phyloP scores from a whole-genome alignment of 257 asterid species.

The Sherardia arvensis region DNA sequence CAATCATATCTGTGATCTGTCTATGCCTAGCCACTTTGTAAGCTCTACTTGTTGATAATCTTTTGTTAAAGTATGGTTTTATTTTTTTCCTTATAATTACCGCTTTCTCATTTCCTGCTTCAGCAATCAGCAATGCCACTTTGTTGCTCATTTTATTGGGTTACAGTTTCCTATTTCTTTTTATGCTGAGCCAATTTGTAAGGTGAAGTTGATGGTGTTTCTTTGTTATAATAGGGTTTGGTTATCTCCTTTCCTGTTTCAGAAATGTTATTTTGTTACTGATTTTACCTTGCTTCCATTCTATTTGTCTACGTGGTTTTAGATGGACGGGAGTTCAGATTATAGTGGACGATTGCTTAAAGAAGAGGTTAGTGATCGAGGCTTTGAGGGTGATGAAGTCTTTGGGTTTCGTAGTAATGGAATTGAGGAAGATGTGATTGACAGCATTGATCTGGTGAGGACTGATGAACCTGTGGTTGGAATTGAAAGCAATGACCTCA shows the following conservation, averaged over 20 bases:
- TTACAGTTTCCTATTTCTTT: neutral
- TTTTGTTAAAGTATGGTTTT: neutral
- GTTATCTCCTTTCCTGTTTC: neutral
- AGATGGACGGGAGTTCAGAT: constrained; percentile 26
- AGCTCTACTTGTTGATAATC: neutral
- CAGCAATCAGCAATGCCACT: neutral
- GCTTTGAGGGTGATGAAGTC: constrained; percentile 15
- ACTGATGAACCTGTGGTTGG: constrained; percentile 21
- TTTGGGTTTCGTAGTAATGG: constrained; percentile 7
- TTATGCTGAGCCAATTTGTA: neutral
- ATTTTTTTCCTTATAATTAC: too few species aligned
- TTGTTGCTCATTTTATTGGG: neutral
- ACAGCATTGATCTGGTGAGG: constrained; percentile 5
- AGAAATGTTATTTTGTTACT: neutral
- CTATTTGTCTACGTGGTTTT: neutral
- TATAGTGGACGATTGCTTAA: constrained; percentile 18
- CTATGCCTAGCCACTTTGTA: neutral
- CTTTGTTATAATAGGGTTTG: neutral
- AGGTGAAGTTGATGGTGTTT: neutral
- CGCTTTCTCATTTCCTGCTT: neutral
- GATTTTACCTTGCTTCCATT: neutral
- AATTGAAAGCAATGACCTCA: constrained; percentile 18
- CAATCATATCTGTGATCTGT: neutral
- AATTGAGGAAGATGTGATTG: constrained; percentile 13
- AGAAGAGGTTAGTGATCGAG: constrained; percentile 20